phyloP scores from a whole-genome alignment of 306 rosid species.

The Rubus idaeus region DNA sequence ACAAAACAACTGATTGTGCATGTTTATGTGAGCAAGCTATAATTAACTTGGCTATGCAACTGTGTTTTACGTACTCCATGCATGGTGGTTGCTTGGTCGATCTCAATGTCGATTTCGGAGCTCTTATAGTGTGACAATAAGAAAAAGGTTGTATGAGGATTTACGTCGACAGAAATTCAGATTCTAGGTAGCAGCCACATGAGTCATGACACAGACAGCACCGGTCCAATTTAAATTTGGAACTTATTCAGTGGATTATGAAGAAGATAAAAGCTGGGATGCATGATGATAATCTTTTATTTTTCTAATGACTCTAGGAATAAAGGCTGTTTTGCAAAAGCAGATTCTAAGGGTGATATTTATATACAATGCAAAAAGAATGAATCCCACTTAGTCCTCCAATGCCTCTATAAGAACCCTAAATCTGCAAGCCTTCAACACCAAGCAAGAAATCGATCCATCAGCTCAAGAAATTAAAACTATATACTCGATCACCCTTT shows the following conservation, averaged over 20 bases:
- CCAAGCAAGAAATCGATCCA: not conserved
- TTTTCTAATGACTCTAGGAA: not conserved
- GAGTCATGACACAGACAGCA: not conserved
- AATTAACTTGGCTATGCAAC: no score
- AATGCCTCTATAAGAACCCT: slow-evolving; percentile 12
- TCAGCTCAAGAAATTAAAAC: not conserved
- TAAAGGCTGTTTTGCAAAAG: slow-evolving; percentile 16
- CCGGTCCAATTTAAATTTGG: slow-evolving; percentile 17
- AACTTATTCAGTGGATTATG: slow-evolving; percentile 35
- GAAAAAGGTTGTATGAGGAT: not conserved
- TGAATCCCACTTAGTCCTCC: not conserved
- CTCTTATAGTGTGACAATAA: not conserved
- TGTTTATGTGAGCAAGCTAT: no score
- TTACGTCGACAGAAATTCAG: not conserved
- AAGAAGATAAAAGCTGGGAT: not conserved
- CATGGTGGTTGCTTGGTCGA: no score
- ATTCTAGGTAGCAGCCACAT: not conserved
- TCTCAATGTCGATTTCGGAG: not conserved
- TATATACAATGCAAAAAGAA: not conserved
- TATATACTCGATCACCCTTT: not conserved
- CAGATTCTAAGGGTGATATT: slow-evolving; percentile 18
- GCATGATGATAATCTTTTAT: not conserved
- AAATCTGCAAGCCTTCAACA: not conserved
- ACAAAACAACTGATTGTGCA: no score
- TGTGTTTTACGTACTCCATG: no score